A percentile compares a stretch with the other conserved stretches of the same genome.
phyloP scores from a whole-genome alignment of 768 basidiomycete genomes.

The Rhodotorula paludigena region DNA sequence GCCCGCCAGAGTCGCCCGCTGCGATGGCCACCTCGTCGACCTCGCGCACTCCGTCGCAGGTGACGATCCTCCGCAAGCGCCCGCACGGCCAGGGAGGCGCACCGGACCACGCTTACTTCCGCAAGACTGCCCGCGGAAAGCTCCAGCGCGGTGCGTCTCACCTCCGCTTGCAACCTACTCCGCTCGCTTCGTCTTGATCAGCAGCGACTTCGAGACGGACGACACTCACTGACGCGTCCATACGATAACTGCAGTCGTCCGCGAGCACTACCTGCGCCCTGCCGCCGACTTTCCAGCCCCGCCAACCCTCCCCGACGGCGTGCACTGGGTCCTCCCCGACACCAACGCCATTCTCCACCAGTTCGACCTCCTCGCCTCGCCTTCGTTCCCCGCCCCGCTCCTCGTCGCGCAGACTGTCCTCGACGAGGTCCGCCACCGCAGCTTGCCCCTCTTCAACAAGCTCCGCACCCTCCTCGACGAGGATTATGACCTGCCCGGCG shows the following conservation, averaged over 20 bases:
- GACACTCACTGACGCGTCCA: not conserved
- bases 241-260: conserved; percentile 69
- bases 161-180: too few species aligned
- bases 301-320: conserved; percentile 51
- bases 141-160: conserved; percentile 83
- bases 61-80: conserved; percentile 25
- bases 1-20: too few species aligned
- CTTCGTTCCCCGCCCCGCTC: conserved; percentile 68
- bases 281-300: conserved; percentile 17
- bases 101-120: conserved; percentile 47
- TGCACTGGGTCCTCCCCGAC: conserved; percentile 79
- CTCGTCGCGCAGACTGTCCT: conserved; percentile 91
- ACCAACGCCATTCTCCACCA: conserved; percentile 93
- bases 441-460: conserved; percentile 84
- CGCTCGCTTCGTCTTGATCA: too few species aligned
- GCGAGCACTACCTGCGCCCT: conserved; percentile 88
- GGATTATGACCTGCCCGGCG: conserved; percentile 51
- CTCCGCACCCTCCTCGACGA: conserved; percentile 75
- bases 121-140: conserved; percentile 88
- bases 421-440: conserved; percentile 92
- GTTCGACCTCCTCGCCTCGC: conserved; percentile 91
- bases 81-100: conserved; percentile 12
- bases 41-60: not conserved
- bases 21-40: not conserved
- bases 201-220: too few species aligned